A percentile compares a stretch with the other conserved stretches of the same genome.
These are phyloP conservation scores for Hypoxylon sp. DNA, from an alignment of 2,329 filamentous ascomycete species.

Conservation along the genomic window DNA sequence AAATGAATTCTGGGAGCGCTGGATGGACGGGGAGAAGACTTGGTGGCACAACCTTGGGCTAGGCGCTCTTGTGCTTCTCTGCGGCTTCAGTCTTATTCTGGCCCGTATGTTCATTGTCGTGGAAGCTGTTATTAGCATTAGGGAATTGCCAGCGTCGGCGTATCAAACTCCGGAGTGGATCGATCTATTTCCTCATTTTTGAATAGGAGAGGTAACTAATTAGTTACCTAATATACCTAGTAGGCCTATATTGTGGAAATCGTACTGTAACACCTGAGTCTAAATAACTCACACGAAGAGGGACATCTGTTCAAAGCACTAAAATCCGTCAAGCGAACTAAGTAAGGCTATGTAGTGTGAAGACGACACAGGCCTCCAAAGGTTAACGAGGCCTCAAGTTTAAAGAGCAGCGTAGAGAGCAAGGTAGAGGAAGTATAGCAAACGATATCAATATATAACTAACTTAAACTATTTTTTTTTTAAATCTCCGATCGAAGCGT, in stretches of 20 bases:
- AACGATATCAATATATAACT: background rate
- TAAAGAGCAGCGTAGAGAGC: too few relatives aligned
- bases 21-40: constrained; percentile 30
- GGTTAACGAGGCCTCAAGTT: too few relatives aligned
- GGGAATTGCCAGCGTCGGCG: constrained; percentile 41
- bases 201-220: background rate
- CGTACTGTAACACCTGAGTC: too few relatives aligned
- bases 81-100: constrained; percentile 30
- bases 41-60: constrained; percentile 31
- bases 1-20: constrained; percentile 21
- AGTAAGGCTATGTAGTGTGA: too few relatives aligned
- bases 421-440: background rate
- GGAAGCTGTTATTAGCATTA: constrained; percentile 48
- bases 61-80: constrained; percentile 4
- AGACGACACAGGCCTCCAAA: too few relatives aligned
- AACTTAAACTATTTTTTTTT: too few relatives aligned
- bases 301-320: too few relatives aligned
- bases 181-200: constrained; percentile 47
- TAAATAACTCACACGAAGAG: too few relatives aligned
- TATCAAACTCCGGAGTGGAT: constrained; percentile 48
- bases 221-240: too few relatives aligned
- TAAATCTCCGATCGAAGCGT: too few relatives aligned
- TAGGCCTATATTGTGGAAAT: too few relatives aligned
- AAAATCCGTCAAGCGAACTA: too few relatives aligned
- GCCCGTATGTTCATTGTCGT: constrained; percentile 46